Evolutionary conservation across 2,329 filamentous ascomycete genomes (phyloP).

Genomic region (Microdochium bolleyi): DNA sequence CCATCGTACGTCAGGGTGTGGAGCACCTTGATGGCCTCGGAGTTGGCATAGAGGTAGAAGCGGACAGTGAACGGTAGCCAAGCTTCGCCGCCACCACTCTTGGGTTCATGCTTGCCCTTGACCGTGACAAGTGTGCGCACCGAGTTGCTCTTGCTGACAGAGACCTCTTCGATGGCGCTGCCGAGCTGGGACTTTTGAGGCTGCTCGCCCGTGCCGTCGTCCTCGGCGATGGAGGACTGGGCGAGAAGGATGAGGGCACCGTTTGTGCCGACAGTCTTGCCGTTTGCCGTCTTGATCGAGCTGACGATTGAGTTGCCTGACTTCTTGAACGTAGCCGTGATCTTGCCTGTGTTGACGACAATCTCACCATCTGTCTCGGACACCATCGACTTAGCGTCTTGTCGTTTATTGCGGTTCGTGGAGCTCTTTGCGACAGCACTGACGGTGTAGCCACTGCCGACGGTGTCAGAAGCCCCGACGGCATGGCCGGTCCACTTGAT

Average conservation of each 20-base stretch:
- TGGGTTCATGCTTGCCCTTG: conserved; percentile 26
- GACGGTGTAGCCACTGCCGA: conserved; percentile 34
- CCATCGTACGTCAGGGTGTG: conserved; percentile 51
- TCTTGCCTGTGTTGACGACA: conserved; percentile 34
- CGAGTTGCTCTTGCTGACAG: conserved; percentile 32
- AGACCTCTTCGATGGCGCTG: conserved; percentile 41
- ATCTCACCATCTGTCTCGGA: conserved; percentile 18
- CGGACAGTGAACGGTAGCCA: conserved; percentile 48
- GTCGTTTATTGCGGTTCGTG: conserved; percentile 8
- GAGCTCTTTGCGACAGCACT: conserved; percentile 11
- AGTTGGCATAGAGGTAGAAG: conserved; percentile 52
- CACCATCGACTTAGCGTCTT: conserved; percentile 6
- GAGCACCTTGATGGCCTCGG: conserved; percentile 43
- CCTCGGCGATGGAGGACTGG: conserved; percentile 35
- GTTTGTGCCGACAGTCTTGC: conserved; percentile 32
- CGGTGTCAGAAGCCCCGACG: conserved; percentile 30
- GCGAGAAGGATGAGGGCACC: conserved; percentile 45
- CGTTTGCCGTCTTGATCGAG: conserved; percentile 27
- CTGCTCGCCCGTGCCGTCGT: conserved; percentile 22
- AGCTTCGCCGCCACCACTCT: conserved; percentile 24
- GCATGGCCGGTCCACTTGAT: conserved; percentile 56
- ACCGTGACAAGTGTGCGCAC: conserved; percentile 39
- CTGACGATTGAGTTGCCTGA: conserved; percentile 29
- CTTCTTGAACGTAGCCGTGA: conserved; percentile 32
- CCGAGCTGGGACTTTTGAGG: conserved; percentile 33